Base-by-base conservation (phyloP, 352 stramenopile genomes). In the Globisporangium nagaii region DNA sequence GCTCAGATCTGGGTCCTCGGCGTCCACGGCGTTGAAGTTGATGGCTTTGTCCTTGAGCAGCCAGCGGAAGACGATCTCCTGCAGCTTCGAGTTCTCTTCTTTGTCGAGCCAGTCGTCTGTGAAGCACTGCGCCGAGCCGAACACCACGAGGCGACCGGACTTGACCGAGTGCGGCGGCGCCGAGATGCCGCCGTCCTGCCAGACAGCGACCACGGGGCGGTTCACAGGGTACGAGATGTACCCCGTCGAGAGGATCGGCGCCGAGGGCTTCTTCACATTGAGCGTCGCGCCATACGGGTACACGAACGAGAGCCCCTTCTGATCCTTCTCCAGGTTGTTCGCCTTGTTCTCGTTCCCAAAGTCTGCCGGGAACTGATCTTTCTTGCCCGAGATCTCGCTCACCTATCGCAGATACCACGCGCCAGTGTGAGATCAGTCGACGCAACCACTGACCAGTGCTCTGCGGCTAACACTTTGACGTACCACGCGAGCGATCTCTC, bases 201-300 rank as follows among this genome's bases (percentile, higher is more conserved):
- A 98, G 24, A 91, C 86, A 6, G 91, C 93, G 4, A 75, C 86
- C 24, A 98, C 73, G 1, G 95, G 92, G 41, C 93, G 85, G 65
- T 99, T 98, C 28, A 98, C 79, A 2, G 96, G 96, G 62, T 97
- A 99, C 11, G 93, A 97, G 49, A 98, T 97, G 60, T 93, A 96
- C 2, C 95, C 95, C 0, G 86, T 97, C 12, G 88, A 97, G n/a
- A 94, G 50, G 12, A 96, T 67, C 17, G 86, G 69, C 3, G 89
- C 78, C 30, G 85, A 73, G 12, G 92, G 93, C 28, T 93, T 86
- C 65, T 98, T 93, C 30, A 98, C 92, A 51, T 84, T 97, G 30
- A 99, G 59, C 6, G 95, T 97, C 1, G 88, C 86, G 36, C 93
- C 95, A 58, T 98, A 97, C 9, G 94, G 93, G 53, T 98, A 98